Evolutionary conservation across 2,329 filamentous ascomycete genomes (phyloP).

Genomic region (Penicillium hesseltinei): DNA sequence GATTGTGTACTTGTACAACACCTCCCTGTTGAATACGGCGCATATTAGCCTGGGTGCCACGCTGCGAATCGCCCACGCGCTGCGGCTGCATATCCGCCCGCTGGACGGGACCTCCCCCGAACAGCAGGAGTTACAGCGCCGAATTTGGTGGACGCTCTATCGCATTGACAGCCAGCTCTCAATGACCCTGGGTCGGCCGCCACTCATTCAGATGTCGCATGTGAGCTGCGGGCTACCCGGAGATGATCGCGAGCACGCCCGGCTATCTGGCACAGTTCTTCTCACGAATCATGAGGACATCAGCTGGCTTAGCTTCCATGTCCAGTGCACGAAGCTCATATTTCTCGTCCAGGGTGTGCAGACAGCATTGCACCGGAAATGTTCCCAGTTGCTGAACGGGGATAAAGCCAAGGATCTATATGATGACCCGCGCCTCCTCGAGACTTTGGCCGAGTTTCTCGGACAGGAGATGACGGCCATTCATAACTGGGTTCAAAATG

Average conservation of each 20-base stretch:
- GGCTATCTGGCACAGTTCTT: not conserved
- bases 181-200: conserved; percentile 35
- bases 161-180: conserved; percentile 48
- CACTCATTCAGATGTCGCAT: not conserved
- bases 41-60: not conserved
- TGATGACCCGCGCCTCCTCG: not conserved
- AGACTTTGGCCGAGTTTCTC: not conserved
- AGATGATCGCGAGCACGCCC: not conserved
- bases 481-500: not conserved
- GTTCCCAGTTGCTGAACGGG: not conserved
- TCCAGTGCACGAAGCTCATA: not conserved
- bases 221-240: not conserved
- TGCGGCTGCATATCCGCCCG: not conserved
- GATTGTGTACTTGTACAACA: not conserved
- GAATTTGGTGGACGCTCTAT: conserved; percentile 55
- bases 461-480: not conserved
- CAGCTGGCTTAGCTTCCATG: not conserved
- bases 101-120: conserved; percentile 21
- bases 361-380: not conserved
- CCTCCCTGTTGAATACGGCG: not conserved
- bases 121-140: conserved; percentile 47
- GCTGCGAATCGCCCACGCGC: not conserved
- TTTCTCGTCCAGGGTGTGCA: not conserved
- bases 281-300: not conserved
- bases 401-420: not conserved